A percentile compares a stretch with the other conserved stretches of the same genome.
phyloP scores from a whole-genome alignment of 1,139 yeast genomes.

The Arxiozyma slooffiae region DNA sequence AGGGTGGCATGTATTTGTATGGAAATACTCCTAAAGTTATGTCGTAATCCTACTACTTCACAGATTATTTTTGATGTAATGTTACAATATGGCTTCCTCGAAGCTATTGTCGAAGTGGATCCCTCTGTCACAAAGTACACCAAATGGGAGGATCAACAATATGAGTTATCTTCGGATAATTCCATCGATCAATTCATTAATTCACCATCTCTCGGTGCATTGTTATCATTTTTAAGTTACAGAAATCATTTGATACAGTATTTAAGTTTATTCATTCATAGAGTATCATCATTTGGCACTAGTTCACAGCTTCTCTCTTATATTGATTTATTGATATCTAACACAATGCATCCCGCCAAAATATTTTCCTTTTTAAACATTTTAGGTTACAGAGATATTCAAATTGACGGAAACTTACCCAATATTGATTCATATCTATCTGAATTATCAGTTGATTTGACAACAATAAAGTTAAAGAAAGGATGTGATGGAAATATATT shows the following conservation, averaged over 20 bases:
- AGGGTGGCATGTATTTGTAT: conserved; percentile 48
- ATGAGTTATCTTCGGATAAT: conserved; percentile 31
- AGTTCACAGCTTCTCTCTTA: conserved; percentile 47
- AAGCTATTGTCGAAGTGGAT: conserved; percentile 43
- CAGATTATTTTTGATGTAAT: conserved; percentile 43
- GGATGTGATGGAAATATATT: conserved; percentile 26
- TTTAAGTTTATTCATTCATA: conserved; percentile 63
- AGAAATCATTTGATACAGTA: conserved; percentile 56
- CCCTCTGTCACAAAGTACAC: conserved; percentile 41
- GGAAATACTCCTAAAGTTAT: conserved; percentile 51
- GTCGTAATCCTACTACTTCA: conserved; percentile 48
- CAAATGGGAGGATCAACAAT: conserved; percentile 44
- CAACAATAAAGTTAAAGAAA: conserved; percentile 22
- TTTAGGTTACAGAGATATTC: conserved; percentile 44
- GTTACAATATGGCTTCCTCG: conserved; percentile 43
- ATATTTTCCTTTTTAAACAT: conserved; percentile 62
- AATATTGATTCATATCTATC: conserved; percentile 29
- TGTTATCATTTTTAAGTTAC: conserved; percentile 52
- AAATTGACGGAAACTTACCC: conserved; percentile 21
- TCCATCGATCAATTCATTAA: conserved; percentile 33
- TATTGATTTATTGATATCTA: conserved; percentile 42
- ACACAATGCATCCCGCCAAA: conserved; percentile 41
- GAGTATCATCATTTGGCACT: conserved; percentile 43
- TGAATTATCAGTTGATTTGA: conserved; percentile 33
- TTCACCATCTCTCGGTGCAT: conserved; percentile 40